Conservation (phyloP, 345 rosid genomes). For the Stellera chamaejasme region DNA sequence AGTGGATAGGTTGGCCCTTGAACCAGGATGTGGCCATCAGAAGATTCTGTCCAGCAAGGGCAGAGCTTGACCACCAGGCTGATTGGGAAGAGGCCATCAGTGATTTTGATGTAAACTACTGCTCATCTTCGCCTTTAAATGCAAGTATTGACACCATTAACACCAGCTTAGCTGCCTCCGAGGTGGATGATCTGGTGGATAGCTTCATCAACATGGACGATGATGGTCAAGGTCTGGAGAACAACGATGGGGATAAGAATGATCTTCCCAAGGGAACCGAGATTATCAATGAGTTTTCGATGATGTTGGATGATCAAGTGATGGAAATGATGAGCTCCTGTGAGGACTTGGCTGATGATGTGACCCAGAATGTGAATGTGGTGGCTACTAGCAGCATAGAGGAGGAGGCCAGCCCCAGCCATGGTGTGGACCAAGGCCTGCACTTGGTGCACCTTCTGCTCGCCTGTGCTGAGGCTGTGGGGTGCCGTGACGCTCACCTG, state of each 20-base stretch:
- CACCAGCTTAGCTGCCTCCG: slow-evolving; percentile 29
- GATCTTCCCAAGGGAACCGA: slow-evolving; percentile 4
- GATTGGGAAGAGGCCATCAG: slow-evolving; percentile 26
- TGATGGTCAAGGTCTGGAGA: slow-evolving; percentile 11
- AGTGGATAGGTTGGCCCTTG: slow-evolving; percentile 27
- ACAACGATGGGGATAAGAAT: slow-evolving; percentile 2
- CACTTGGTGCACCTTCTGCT: slow-evolving; percentile 49
- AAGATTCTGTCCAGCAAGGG: slow-evolving; percentile 55
- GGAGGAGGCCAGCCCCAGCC: slow-evolving; percentile 21
- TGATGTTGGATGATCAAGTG: slow-evolving; percentile 18
- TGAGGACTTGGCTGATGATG: slow-evolving; percentile 11
- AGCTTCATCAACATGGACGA: slow-evolving; percentile 47
- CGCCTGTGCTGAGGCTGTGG: slow-evolving; percentile 65
- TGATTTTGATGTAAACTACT: slow-evolving; percentile 13
- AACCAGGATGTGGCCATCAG: slow-evolving; percentile 50
- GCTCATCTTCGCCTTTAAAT: slow-evolving; percentile 14
- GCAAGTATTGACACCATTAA: background rate
- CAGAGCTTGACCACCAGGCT: slow-evolving; percentile 36
- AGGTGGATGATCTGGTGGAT: slow-evolving; percentile 48
- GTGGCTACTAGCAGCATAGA: slow-evolving; percentile 7
- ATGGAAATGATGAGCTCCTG: slow-evolving; percentile 12
- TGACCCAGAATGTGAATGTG: slow-evolving; percentile 6
- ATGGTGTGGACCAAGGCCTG: slow-evolving; percentile 55
- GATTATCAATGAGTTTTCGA: slow-evolving; percentile 15
- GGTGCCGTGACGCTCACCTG: slow-evolving; percentile 43